Base-by-base conservation (phyloP, 202 grass and related monocot species). In the Schoenoplectus tabernaemontani region DNA sequence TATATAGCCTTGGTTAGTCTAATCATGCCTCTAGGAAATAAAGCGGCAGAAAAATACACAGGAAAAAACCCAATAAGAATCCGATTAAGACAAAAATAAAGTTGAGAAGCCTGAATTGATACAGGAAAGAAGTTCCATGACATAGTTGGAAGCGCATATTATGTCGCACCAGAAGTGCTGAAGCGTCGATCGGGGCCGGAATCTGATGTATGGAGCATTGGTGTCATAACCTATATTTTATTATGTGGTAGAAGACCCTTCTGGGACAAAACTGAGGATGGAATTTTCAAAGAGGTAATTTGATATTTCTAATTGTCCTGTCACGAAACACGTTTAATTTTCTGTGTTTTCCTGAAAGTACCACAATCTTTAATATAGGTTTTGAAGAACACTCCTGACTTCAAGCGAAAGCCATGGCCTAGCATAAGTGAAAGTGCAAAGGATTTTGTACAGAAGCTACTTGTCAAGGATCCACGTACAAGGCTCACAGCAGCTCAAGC, bases 191-290 rank as follows among this genome's bases (percentile, higher is more conserved):
- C 93, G 53, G 93, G 93, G 1, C 93, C 91, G 17, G 93, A 90
- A 82, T 97, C 93, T 20, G 93, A 97, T 1, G 93, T 88, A 79
- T 97, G 93, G 93, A 97, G 93, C 77, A 97, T 97, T 85, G 93
- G 93, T 64, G 93, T 97, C 60, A 97, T 97, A 82, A 93, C 89
- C 65, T 97, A 97, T 72, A 97, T 97, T 88, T 82, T 97, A 82
- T 85, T 97, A 58, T 97, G 93, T 11, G 93, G 93, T 75, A 84
- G 87, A 61, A 85, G 93, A 0, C 93, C 93, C 61, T 97, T 97
- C 78, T 97, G 93, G 93, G 93, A 97, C 80, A 97, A 93, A 91
- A 97, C 93, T 78, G 93, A 97, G 87, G 93, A 97, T 90, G 93
- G 93, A 82, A 90, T 91, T 80, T 93, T 93, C 85, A 93, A 91